phyloP scores from a whole-genome alignment of 805 yeast species.

The Saccharomyces eubayanus region DNA sequence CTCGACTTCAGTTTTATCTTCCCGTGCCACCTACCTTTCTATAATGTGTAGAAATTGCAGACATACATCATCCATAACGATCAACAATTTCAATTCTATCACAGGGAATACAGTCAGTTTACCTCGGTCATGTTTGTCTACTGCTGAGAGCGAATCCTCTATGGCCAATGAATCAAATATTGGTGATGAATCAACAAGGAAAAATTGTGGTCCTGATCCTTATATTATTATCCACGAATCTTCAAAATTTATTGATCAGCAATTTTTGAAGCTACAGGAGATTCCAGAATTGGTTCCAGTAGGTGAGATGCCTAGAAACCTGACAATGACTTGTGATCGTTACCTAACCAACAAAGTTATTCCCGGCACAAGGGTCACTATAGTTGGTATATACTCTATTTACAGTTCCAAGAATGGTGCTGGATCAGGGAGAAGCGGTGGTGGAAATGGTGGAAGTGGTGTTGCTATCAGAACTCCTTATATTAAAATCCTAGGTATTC shows the following conservation, averaged over 20 bases:
- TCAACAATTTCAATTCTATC: constrained; percentile 31
- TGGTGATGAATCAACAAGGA: constrained; percentile 3
- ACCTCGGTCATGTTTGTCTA: constrained; percentile 30
- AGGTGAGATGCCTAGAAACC: constrained; percentile 97
- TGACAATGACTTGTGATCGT: constrained; percentile 78
- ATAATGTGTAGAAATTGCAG: constrained; percentile 83
- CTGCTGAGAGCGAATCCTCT: constrained; percentile 4
- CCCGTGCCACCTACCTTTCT: constrained; percentile 78
- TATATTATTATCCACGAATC: constrained; percentile 89
- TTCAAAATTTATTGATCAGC: constrained; percentile 91
- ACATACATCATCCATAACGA: constrained; percentile 57
- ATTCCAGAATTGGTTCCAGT: constrained; percentile 98
- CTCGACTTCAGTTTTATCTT: constrained; percentile 78
- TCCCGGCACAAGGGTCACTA: constrained; percentile 91
- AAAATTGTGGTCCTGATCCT: constrained; percentile 81
- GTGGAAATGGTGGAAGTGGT: constrained; percentile 35
- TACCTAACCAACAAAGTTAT: constrained; percentile 82
- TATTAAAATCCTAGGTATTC: constrained; percentile 76
- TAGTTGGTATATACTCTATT: constrained; percentile 88
- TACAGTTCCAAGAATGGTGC: constrained; percentile 63
- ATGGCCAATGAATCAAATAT: constrained; percentile 6
- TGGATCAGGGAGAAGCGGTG: constrained; percentile 37
- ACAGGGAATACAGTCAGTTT: constrained; percentile 25
- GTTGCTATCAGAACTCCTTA: constrained; percentile 94
- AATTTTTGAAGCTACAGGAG: constrained; percentile 86